Base-by-base conservation (phyloP, 1,284 basidiomycete species). In the Apiotrichum brassicae region DNA sequence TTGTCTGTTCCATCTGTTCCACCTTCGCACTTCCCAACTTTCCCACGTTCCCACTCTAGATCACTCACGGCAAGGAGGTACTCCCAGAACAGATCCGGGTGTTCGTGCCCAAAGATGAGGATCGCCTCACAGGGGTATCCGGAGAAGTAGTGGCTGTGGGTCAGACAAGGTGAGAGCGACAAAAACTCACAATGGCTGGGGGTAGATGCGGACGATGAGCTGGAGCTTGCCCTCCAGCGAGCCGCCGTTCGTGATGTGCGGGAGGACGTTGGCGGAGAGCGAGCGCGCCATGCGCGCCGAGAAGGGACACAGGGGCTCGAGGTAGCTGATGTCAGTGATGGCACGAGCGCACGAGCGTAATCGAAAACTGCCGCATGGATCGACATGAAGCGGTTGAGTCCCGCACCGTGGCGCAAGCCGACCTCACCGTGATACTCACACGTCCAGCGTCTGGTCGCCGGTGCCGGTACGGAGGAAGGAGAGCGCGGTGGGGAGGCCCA, bases 221-320 rank as follows among this genome's bases (percentile, higher is more conserved):
- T 87, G 86, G 51, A 92, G 81, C 70, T 86, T 85, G 34, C 83
- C 84, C 9, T 79, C 76, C 69, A 89, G 90, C 64, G 79, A 78
- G 14, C 86, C 85, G 14, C 81, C 82, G 16, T 76, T 65, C 28
- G 40, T 26, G 30, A 59, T 30, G 18, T 54, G 85, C 7, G 71
- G 70, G 6, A 73, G 32, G 42, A 74, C 65, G 46, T 76, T 66
- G 36, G 63, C 61, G 24, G 64, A 58, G 49, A 77, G 61, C 7
- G 73, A 72, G 26, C 60, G 56, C 5, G 71, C 61, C 46, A 75
- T 73, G 59, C 75, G 77, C 39, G 63, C 69, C 4, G 70, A 74
- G 77, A 81, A 93, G 0, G 91, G 91, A 66, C 91, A 93, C 60
- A 89, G 84, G 65, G 86, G 88, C 73, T 92, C 89, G 56, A 74